Base-by-base conservation (phyloP, 202 grass and related monocot genomes). In the Thinopyrum obtusiflorum region DNA sequence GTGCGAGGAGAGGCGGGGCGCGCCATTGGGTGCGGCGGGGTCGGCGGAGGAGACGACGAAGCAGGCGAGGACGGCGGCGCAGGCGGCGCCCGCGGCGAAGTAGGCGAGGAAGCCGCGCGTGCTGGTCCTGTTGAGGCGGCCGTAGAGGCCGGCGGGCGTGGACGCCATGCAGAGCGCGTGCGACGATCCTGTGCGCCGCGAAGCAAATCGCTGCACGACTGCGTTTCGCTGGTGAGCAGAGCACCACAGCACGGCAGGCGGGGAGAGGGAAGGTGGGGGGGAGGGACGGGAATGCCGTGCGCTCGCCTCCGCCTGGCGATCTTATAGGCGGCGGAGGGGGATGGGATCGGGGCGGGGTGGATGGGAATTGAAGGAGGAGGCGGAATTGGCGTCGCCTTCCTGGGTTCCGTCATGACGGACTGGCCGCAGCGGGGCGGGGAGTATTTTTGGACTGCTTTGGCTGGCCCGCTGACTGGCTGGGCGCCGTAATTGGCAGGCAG, bases 81-180 rank as follows among this genome's bases (percentile, higher is more conserved):
- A 53, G 55, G 83, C 85, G 14, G n/a, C 82, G 1, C 78, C 94
- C 0, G 87, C 92, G 73, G 87, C 73, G 79, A 92, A 68, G 86
- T 94, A 99, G 25, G 83, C 90, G 65, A 93, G 29, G 84, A 99
- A 97, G n/a, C 68, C 86, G n/a, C 88, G 94, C 84, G 81, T 84
- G 89, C 87, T 79, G 80, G 70, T 25, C 76, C 82, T 65, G 87
- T 94, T 92, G 31, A 94, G n/a, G 42, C 62, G 29, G 40, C 89
- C 79, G 71, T 90, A 92, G 1, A 82, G 49, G 20, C 62, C 68
- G 35, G 63, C 25, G 65, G 84, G 2, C 20, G 42, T 61, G 32
- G 47, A 28, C 31, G 83, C 74, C 73, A 85, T 85, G 37, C 37
- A 15, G 61, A 64, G 15, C 31, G 70, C 24, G 49, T 9, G 13